Conservation (phyloP, 495 filamentous ascomycete genomes). For the Penicillium robsamsonii region DNA sequence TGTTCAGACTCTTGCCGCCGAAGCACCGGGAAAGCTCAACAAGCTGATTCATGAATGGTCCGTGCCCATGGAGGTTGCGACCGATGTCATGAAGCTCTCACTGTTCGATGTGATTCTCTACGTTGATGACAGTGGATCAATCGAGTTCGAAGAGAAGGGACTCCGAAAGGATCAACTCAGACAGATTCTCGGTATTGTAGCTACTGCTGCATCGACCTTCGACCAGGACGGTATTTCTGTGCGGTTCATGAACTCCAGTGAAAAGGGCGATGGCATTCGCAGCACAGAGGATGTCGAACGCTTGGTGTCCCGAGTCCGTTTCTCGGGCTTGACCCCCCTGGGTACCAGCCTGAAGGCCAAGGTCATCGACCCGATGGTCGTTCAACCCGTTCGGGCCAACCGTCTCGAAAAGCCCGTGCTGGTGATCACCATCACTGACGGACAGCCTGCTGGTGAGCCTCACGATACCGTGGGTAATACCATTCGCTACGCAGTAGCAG, state of each 20-base stretch:
- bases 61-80: conserved; percentile 60
- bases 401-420: conserved; percentile 63
- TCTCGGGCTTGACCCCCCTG: conserved; percentile 66
- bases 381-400: conserved; percentile 47
- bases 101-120: conserved; percentile 67
- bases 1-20: conserved; percentile 37
- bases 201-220: conserved; percentile 64
- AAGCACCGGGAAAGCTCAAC: conserved; percentile 49
- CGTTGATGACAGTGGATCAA: conserved; percentile 73
- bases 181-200: conserved; percentile 60
- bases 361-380: conserved; percentile 59
- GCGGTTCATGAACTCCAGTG: conserved; percentile 66
- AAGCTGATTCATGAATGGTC: conserved; percentile 54
- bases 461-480: conserved; percentile 49
- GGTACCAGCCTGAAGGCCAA: conserved; percentile 60
- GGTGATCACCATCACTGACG: conserved; percentile 71
- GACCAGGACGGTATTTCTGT: conserved; percentile 68
- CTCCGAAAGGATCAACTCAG: conserved; percentile 63
- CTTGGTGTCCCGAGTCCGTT: conserved; percentile 57
- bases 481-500: conserved; percentile 47
- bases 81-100: conserved; percentile 64
- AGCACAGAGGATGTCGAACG: conserved; percentile 57
- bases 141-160: conserved; percentile 65
- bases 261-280: conserved; percentile 52
- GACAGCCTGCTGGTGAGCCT: conserved; percentile 58